Percentiles rank a stretch among this genome's conserved stretches.
These are phyloP conservation scores for Dioscorea cayenensis DNA, from an alignment of 116 monocot genomes.

Conservation along the genomic window DNA sequence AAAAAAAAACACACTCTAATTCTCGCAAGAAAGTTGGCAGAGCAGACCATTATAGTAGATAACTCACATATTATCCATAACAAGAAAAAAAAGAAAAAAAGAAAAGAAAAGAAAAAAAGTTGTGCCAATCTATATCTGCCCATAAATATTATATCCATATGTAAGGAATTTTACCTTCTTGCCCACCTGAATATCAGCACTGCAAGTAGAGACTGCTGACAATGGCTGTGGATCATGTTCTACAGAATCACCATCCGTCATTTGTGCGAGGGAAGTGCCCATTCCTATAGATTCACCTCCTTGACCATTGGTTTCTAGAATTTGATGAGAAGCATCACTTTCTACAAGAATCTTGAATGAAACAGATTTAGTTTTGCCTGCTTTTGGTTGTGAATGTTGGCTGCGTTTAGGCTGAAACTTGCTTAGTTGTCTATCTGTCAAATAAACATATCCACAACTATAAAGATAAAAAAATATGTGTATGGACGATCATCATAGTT, in stretches of 20 bases:
- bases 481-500: not conserved
- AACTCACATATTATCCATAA: not conserved
- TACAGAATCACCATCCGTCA: not conserved
- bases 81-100: not conserved
- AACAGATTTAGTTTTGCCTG: constrained; percentile 24
- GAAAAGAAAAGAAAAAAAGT: not conserved
- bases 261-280: not conserved
- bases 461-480: not conserved
- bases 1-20: not conserved
- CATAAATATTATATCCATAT: not conserved
- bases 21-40: not conserved
- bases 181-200: not conserved
- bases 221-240: not conserved
- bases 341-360: constrained; percentile 18
- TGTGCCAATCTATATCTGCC: not conserved
- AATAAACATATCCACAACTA: constrained; percentile 1
- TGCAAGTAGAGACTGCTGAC: not conserved
- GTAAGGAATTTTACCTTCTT: constrained; percentile 7
- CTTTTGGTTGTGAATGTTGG: not conserved
- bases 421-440: constrained; percentile 12
- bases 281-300: not conserved
- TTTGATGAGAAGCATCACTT: not conserved
- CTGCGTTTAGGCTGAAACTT: constrained; percentile 22
- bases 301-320: not conserved
- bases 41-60: not conserved